A percentile compares a stretch with the other conserved stretches of the same genome.
phyloP scores from a whole-genome alignment of 495 filamentous ascomycete genomes.

The Pyrenula aspistea region DNA sequence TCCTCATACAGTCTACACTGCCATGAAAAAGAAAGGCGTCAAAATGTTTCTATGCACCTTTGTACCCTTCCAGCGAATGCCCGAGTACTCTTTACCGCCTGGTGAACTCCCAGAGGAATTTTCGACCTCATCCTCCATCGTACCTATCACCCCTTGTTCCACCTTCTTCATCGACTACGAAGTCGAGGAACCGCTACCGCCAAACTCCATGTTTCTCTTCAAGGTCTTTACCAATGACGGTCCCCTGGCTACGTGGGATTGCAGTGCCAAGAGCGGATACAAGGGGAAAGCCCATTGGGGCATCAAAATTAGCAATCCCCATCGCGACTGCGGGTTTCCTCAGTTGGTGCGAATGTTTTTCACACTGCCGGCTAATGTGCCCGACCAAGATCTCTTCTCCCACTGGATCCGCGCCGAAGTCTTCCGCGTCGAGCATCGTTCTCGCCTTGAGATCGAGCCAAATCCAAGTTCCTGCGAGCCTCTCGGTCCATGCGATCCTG shows the following conservation, averaged over 20 bases:
- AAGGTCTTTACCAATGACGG: slow-evolving; percentile 25
- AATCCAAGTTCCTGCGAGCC: slow-evolving; percentile 1
- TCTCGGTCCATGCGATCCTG: background rate
- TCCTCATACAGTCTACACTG: too few relatives aligned
- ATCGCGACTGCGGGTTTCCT: slow-evolving; percentile 1
- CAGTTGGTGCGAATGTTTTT: slow-evolving; percentile 19
- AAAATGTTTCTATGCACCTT: background rate
- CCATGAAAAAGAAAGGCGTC: background rate
- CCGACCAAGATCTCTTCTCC: background rate
- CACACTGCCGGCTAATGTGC: slow-evolving; percentile 12
- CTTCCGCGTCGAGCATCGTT: background rate
- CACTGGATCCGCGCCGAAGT: background rate
- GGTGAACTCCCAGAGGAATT: background rate
- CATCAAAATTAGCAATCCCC: slow-evolving; percentile 11
- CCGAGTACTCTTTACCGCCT: background rate
- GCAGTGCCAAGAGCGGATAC: slow-evolving; percentile 19
- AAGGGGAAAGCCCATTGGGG: slow-evolving; percentile 28
- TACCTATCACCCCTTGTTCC: slow-evolving; percentile 16
- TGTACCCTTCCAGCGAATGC: background rate
- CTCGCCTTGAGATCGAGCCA: background rate
- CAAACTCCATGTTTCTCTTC: slow-evolving; percentile 23
- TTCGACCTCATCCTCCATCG: slow-evolving; percentile 14
- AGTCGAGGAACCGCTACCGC: slow-evolving; percentile 19
- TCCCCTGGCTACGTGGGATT: slow-evolving; percentile 25
- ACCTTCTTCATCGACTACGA: slow-evolving; percentile 28